These are phyloP conservation scores for Aspergillus sp. DNA, from an alignment of 2,329 filamentous ascomycete species.

Conservation along the genomic window DNA sequence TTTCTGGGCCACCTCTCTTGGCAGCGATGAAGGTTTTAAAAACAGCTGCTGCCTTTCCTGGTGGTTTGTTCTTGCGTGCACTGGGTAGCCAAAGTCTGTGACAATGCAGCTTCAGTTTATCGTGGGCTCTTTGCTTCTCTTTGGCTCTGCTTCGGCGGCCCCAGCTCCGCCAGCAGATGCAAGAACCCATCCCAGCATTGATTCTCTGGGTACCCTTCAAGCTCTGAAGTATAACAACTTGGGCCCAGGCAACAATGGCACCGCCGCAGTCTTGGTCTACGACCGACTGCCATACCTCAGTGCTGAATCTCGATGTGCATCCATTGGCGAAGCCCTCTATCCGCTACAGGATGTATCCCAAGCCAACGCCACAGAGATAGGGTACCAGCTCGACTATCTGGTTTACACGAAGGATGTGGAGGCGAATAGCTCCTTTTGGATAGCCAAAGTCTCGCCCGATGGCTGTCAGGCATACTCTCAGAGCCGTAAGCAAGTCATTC, in stretches of 20 bases:
- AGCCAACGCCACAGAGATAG: slow-evolving; percentile 21
- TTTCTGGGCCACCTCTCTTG: background rate
- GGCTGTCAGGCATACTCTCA: slow-evolving; percentile 24
- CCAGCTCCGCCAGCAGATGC: slow-evolving; percentile 12
- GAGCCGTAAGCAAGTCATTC: slow-evolving; percentile 10
- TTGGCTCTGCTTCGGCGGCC: slow-evolving; percentile 15
- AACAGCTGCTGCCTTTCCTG: background rate
- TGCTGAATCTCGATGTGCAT: slow-evolving; percentile 21
- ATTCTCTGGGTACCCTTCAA: slow-evolving; percentile 24
- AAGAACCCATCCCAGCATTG: slow-evolving; percentile 7
- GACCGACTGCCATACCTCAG: slow-evolving; percentile 13
- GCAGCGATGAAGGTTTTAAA: background rate
- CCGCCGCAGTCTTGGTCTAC: slow-evolving; percentile 24
- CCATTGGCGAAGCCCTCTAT: slow-evolving; percentile 28
- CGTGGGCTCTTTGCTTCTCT: slow-evolving; percentile 16
- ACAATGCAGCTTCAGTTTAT: slow-evolving; percentile 18
- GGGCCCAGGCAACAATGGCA: slow-evolving; percentile 28
- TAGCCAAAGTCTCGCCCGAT: slow-evolving; percentile 7
- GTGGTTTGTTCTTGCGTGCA: too few relatives aligned
- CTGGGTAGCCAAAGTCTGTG: background rate
- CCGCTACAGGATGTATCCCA: slow-evolving; percentile 13
- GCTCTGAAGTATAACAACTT: slow-evolving; percentile 30
- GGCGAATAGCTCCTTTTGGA: slow-evolving; percentile 20
- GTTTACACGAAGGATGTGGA: slow-evolving; percentile 18
- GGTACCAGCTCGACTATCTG: slow-evolving; percentile 30